Conservation (phyloP, 768 basidiomycete species). For the Pseudohyphozyma bogoriensis region DNA sequence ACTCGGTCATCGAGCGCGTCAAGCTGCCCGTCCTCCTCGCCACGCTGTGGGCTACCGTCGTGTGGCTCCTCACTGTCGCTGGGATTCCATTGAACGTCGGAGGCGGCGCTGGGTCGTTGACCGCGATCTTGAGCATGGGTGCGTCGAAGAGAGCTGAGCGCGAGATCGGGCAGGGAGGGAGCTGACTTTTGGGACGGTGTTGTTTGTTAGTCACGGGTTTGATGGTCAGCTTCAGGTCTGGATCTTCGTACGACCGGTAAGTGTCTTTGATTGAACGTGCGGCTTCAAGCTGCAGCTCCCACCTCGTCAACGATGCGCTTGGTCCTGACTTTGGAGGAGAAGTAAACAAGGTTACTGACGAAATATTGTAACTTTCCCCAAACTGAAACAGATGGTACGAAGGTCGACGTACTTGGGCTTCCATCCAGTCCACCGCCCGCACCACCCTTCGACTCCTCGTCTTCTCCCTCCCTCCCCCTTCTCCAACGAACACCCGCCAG, state of each 20-base stretch:
- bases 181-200: neutral
- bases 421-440: conserved; percentile 15
- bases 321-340: neutral
- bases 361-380: no score
- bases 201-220: neutral
- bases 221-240: neutral
- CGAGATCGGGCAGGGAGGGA: no score
- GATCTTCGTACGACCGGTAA: neutral
- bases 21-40: neutral
- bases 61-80: neutral
- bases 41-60: neutral
- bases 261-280: neutral
- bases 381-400: conserved; percentile 23
- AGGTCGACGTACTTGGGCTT: conserved; percentile 19
- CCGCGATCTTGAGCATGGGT: neutral
- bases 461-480: conserved; percentile 12
- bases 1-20: neutral
- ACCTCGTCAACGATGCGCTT: neutral
- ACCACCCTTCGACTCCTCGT: conserved; percentile 20
- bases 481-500: neutral
- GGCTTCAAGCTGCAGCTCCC: neutral
- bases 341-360: neutral
- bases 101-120: neutral
- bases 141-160: no score
- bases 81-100: neutral